Evolutionary conservation across 345 rosid species (phyloP).

Genomic region (Sisymbrium irio): DNA sequence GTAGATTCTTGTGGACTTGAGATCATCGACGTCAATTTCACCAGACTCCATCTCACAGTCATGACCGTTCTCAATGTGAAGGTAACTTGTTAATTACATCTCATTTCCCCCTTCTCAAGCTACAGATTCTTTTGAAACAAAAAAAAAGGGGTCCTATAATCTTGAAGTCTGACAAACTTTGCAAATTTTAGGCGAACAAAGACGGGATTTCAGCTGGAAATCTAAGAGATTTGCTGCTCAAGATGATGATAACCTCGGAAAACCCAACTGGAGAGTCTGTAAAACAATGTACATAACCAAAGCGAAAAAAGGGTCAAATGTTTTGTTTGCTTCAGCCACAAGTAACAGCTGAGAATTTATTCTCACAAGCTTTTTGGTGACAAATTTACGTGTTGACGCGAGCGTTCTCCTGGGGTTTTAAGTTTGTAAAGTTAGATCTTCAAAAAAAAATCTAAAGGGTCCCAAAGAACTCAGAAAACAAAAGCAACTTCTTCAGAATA

Average conservation of each 20-base stretch:
- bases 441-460: too few relatives aligned
- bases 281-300: conserved; percentile 21
- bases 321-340: conserved; percentile 31
- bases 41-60: conserved; percentile 49
- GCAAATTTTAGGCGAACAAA: conserved; percentile 8
- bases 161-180: neutral
- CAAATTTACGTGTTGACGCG: neutral
- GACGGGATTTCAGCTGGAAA: conserved; percentile 17
- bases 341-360: conserved; percentile 5
- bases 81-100: conserved; percentile 39
- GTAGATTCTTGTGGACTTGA: conserved; percentile 52
- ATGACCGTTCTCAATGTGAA: conserved; percentile 57
- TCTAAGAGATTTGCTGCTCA: conserved; percentile 25
- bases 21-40: conserved; percentile 67
- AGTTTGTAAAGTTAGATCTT: neutral
- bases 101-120: neutral
- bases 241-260: conserved; percentile 15
- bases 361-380: conserved; percentile 17
- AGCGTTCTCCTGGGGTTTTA: neutral
- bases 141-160: neutral
- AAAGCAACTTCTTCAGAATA: too few relatives aligned
- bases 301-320: neutral
- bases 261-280: neutral
- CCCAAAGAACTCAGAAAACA: too few relatives aligned
- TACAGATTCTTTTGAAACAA: neutral